Percentiles rank a stretch among this genome's conserved stretches.
phyloP scores from a whole-genome alignment of 331 rosid genomes.

The Quercus tomentella region DNA sequence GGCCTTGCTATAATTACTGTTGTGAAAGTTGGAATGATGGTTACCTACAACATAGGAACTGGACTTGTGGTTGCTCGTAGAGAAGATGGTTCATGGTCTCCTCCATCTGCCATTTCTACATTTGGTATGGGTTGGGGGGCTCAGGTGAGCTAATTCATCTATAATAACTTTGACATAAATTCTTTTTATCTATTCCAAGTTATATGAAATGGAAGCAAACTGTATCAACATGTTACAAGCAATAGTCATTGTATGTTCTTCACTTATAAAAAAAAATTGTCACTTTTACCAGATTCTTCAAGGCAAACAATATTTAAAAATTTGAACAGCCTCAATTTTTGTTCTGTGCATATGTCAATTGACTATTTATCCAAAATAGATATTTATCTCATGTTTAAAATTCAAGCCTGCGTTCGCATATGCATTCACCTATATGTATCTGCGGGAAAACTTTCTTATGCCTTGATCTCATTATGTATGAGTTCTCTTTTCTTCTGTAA shows the following conservation, averaged over 20 bases:
- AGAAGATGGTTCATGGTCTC: slow-evolving; percentile 99
- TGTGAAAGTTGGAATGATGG: slow-evolving; percentile 84
- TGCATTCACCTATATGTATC: not conserved
- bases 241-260: not conserved
- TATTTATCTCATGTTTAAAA: not conserved
- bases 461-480: not conserved
- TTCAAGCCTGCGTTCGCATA: not conserved
- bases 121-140: slow-evolving; percentile 96
- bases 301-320: not conserved
- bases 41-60: slow-evolving; percentile 91
- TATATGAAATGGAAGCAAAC: not conserved
- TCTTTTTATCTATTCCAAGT: not conserved
- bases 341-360: not conserved
- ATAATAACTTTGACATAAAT: not conserved
- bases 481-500: not conserved
- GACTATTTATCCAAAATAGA: not conserved
- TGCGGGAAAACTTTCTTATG: not conserved
- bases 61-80: slow-evolving; percentile 89
- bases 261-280: not conserved
- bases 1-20: slow-evolving; percentile 94
- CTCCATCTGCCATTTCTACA: slow-evolving; percentile 96
- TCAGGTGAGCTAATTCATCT: slow-evolving; percentile 61
- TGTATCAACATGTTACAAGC: not conserved
- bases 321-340: not conserved
- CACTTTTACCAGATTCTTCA: slow-evolving; percentile 9